phyloP scores from a whole-genome alignment of 495 filamentous ascomycete species.

The Lophiotrema nucula region DNA sequence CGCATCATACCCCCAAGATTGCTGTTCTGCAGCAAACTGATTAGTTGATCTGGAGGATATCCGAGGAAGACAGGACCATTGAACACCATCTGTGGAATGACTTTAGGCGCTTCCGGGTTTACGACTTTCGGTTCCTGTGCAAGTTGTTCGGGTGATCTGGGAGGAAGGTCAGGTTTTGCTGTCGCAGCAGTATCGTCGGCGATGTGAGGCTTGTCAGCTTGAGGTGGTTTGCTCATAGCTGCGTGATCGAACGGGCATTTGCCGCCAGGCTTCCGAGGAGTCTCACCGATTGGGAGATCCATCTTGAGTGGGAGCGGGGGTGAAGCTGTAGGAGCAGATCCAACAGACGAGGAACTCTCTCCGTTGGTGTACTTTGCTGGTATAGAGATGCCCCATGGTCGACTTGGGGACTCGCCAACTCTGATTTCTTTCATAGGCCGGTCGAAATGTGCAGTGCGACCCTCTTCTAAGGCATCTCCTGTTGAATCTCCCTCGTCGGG shows the following conservation, averaged over 20 bases:
- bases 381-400: conserved; percentile 86
- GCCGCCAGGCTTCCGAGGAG: conserved; percentile 1
- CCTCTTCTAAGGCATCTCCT: conserved; percentile 39
- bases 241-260: conserved; percentile 31
- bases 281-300: conserved; percentile 7
- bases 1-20: conserved; percentile 20
- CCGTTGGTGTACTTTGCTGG: conserved; percentile 53
- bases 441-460: conserved; percentile 67
- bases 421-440: conserved; percentile 77
- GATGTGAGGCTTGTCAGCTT: background rate
- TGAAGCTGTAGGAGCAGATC: conserved; percentile 35
- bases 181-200: background rate
- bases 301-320: conserved; percentile 18
- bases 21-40: conserved; percentile 62
- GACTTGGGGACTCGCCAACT: conserved; percentile 83
- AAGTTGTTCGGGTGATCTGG: background rate
- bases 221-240: background rate
- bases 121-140: background rate
- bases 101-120: background rate
- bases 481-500: conserved; percentile 31
- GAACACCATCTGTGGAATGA: conserved; percentile 65
- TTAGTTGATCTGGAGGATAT: conserved; percentile 76
- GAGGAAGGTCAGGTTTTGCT: background rate
- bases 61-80: conserved; percentile 89
- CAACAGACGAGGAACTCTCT: conserved; percentile 31